Evolutionary conservation across 371 early-diverging fungal genomes (phyloP).

Genomic region (Mucor circinelloides): DNA sequence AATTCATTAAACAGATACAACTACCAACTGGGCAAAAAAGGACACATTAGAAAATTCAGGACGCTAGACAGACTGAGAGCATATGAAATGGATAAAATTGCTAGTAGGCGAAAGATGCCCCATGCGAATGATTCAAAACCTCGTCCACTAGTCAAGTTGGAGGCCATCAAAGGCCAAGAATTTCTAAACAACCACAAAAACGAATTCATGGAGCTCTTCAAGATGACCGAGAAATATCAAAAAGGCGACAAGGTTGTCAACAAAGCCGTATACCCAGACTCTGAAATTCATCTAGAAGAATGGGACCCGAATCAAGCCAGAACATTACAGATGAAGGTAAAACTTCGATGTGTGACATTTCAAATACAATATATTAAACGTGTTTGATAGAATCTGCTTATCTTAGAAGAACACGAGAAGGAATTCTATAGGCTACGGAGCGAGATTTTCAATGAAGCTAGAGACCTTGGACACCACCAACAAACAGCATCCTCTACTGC

Average conservation of each 20-base stretch:
- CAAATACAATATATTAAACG: not conserved
- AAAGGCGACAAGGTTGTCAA: not conserved
- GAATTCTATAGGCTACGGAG: not conserved
- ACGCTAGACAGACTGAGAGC: not conserved
- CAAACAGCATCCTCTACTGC: not conserved
- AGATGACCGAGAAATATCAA: not conserved
- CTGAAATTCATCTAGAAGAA: not conserved
- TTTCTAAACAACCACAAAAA: not conserved
- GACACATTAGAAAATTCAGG: not conserved
- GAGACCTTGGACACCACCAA: not conserved
- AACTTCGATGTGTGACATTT: not conserved
- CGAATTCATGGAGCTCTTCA: constrained; percentile 1
- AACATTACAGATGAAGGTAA: not conserved
- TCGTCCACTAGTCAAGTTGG: not conserved
- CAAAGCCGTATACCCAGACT: not conserved
- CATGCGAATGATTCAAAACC: not conserved
- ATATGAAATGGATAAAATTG: not conserved
- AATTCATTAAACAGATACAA: not conserved
- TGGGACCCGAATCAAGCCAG: not conserved
- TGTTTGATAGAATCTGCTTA: not conserved
- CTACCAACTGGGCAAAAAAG: constrained; percentile 1
- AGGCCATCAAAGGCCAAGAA: not conserved
- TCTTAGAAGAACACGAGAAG: not conserved
- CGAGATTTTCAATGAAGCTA: not conserved
- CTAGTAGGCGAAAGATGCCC: not conserved